Conservation (phyloP, 192 early-diverging fungal genomes). For the Anaeromyces robustus region DNA sequence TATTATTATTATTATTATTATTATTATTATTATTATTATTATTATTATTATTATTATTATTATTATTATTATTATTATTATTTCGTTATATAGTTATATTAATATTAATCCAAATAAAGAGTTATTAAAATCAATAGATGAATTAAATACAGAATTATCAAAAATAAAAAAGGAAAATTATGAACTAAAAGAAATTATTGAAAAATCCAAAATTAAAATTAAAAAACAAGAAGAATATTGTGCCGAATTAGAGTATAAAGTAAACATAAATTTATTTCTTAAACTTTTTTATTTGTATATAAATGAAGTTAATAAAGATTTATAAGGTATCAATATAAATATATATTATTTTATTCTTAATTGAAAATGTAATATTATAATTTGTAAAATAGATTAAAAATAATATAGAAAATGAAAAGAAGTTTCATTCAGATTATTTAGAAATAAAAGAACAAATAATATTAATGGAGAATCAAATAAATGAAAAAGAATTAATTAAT, state of each 20-base stretch:
- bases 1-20: too few species aligned
- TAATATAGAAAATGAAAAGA: neutral
- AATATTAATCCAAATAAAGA: neutral
- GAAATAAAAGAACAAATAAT: neutral
- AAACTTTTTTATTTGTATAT: too few species aligned
- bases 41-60: too few species aligned
- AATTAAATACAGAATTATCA: neutral
- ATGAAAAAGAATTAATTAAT: neutral
- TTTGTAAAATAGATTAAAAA: neutral
- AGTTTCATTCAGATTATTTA: neutral
- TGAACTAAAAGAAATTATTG: neutral
- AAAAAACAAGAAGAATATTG: neutral
- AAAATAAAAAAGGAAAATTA: neutral
- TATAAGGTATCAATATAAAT: too few species aligned
- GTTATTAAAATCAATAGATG: neutral
- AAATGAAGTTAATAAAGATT: too few species aligned
- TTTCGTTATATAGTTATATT: too few species aligned
- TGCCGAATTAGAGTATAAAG: neutral
- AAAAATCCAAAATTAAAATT: neutral
- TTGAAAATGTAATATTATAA: too few species aligned
- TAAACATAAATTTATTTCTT: too few species aligned
- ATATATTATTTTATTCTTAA: too few species aligned
- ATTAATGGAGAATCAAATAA: neutral
- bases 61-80: too few species aligned
- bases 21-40: too few species aligned